phyloP scores from a whole-genome alignment of 371 early-diverging fungal genomes.

The Dichotomocladium elegans region DNA sequence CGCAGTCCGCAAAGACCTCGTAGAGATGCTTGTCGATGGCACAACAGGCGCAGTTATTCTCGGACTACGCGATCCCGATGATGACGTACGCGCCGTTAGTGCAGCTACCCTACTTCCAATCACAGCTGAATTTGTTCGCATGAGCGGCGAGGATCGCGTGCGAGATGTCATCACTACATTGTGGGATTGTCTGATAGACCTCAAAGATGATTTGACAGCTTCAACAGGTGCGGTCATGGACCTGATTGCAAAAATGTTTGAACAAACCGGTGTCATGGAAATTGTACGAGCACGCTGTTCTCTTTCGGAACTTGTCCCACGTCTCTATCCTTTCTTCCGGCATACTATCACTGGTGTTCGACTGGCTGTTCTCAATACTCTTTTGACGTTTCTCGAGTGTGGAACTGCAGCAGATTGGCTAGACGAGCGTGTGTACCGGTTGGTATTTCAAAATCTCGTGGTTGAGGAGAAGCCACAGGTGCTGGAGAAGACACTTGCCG shows the following conservation, averaged over 20 bases:
- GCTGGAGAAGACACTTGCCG: conserved; percentile 55
- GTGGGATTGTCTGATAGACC: conserved; percentile 81
- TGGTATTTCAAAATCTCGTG: conserved; percentile 88
- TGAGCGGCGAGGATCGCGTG: conserved; percentile 57
- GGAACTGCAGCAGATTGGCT: conserved; percentile 70
- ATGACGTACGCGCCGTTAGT: conserved; percentile 92
- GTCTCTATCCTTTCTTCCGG: conserved; percentile 90
- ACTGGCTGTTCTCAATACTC: conserved; percentile 76
- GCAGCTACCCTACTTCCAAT: conserved; percentile 90
- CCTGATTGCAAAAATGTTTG: conserved; percentile 81
- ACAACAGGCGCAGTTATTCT: conserved; percentile 55
- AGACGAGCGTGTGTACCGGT: conserved; percentile 67
- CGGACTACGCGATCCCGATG: conserved; percentile 78
- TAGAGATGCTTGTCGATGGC: conserved; percentile 62
- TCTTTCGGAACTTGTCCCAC: conserved; percentile 72
- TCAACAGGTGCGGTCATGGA: conserved; percentile 94
- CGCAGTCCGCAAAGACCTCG: conserved; percentile 86
- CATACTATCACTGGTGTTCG: conserved; percentile 90
- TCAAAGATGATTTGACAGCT: conserved; percentile 89
- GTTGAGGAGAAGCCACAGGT: conserved; percentile 80
- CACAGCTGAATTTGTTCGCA: conserved; percentile 71
- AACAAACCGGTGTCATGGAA: conserved; percentile 57
- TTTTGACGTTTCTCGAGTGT: conserved; percentile 74
- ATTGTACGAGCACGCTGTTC: conserved; percentile 48
- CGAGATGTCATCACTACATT: conserved; percentile 72